These are phyloP conservation scores for Podaxis sp. DNA, from an alignment of 768 basidiomycete genomes.

Conservation along the genomic window DNA sequence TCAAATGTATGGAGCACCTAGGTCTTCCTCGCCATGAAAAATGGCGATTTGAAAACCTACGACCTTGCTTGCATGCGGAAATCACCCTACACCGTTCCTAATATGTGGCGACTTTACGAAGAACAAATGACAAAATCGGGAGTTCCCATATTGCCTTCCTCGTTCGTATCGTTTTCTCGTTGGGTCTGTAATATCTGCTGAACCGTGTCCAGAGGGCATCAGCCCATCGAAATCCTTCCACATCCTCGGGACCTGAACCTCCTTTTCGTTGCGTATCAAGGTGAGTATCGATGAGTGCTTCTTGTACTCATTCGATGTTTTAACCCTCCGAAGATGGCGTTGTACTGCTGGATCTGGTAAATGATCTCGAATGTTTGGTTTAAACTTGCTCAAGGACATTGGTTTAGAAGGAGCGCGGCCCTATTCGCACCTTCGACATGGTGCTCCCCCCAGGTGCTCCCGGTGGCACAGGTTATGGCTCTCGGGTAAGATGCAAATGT, in stretches of 20 bases:
- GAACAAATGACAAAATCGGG: constrained; percentile 47
- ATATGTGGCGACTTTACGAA: constrained; percentile 75
- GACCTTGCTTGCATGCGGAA: constrained; percentile 70
- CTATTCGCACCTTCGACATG: constrained; percentile 65
- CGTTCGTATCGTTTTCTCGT: constrained; percentile 28
- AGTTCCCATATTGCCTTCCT: constrained; percentile 28
- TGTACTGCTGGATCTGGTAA: constrained; percentile 57
- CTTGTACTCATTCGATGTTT: neutral
- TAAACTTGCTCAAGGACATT: neutral
- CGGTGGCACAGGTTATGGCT: constrained; percentile 66
- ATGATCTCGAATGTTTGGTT: constrained; percentile 14
- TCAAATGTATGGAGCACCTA: constrained; percentile 22
- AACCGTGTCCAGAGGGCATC: constrained; percentile 32
- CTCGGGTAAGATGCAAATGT: constrained; percentile 16
- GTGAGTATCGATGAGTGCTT: constrained; percentile 33
- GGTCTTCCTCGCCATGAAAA: constrained; percentile 48
- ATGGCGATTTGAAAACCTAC: constrained; percentile 69
- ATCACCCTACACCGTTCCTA: constrained; percentile 69
- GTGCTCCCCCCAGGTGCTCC: constrained; percentile 78
- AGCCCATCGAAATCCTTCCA: constrained; percentile 59
- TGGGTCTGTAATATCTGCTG: constrained; percentile 4
- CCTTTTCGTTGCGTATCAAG: constrained; percentile 74
- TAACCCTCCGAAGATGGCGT: constrained; percentile 50
- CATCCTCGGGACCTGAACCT: constrained; percentile 76
- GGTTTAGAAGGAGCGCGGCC: constrained; percentile 45